Base-by-base conservation (phyloP, 176 grass and related monocot genomes). In the Rhipidocladum racemiflorum region DNA sequence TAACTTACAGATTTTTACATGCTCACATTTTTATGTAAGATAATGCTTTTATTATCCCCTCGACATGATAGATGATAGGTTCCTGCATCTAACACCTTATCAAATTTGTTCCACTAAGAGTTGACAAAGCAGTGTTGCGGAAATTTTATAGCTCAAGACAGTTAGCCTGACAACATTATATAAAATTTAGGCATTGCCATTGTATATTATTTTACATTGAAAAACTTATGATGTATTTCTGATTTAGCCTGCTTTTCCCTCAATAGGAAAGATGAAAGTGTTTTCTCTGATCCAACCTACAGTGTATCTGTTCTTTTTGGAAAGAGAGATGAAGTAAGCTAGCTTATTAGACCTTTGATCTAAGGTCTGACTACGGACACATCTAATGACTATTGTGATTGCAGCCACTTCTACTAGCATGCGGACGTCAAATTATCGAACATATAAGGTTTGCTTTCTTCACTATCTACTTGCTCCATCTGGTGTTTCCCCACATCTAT, bases 321-420 rank as follows among this genome's bases (percentile, higher is more conserved):
- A 67, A 98, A 98, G 85, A 95, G 95, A 88, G 89, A 98, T 83
- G 96, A 93, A 89, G 96, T 90, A 81, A 76, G 39, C n/a, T n/a
- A n/a, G n/a, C 5, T 81, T 27, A n/a, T 76, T 5, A 63, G 9
- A 73, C 65, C 21, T 35, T 69, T 40, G 34, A 54, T 75, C 50
- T 60, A 44, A 20, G 10, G 23, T 53, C 50, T 83, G 35, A 87
- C 25, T 63, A 46, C 83, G 67, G 12, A 76, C 7, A 13, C 9
- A 70, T 61, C 28, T 86, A 75, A 87, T 18, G 17, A 74, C 46
- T 35, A 67, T 80, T 80, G 25, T 80, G 25, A 28, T 72, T 78
- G 69, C 87, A 95, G 96, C 92, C 90, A 17, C 88, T 92, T 48
- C 82, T 98, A 88, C 48, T 84, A 53, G 88, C 92, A 78, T 95